Conservation (phyloP, 805 yeast species). For the Starmerella vaccinii region DNA sequence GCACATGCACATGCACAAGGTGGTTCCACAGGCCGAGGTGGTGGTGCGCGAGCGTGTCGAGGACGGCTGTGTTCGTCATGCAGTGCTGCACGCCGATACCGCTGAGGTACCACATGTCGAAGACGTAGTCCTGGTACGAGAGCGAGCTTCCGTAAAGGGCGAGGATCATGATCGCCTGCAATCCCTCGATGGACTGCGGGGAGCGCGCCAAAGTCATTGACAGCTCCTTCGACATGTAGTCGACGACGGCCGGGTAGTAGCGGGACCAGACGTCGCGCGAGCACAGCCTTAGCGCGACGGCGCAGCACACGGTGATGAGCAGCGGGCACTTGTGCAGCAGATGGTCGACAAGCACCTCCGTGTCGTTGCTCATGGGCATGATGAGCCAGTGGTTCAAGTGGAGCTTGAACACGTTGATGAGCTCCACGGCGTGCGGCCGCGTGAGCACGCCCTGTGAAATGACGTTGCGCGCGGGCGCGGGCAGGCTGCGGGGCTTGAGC, state of each 20-base stretch:
- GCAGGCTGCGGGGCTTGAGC: conserved; percentile 3
- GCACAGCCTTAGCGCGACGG: conserved; percentile 48
- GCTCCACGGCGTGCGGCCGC: conserved; percentile 38
- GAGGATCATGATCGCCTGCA: conserved; percentile 58
- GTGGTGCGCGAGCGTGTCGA: conserved; percentile 55
- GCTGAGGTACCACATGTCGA: conserved; percentile 65
- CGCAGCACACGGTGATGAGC: conserved; percentile 54
- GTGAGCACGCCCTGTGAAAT: conserved; percentile 43
- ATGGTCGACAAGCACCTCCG: conserved; percentile 41
- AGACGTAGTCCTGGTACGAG: conserved; percentile 40
- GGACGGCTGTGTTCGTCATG: conserved; percentile 55
- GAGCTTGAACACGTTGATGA: conserved; percentile 50
- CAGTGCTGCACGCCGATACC: conserved; percentile 57
- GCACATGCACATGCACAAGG: conserved; percentile 54
- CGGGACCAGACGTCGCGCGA: conserved; percentile 34
- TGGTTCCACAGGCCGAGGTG: conserved; percentile 63
- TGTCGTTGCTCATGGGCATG: conserved; percentile 44
- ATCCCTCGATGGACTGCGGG: conserved; percentile 47
- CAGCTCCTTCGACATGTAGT: conserved; percentile 43
- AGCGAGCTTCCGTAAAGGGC: conserved; percentile 57
- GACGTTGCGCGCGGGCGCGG: conserved; percentile 29
- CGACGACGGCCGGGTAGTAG: conserved; percentile 38
- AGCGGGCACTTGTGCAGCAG: conserved; percentile 45
- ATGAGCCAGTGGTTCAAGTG: conserved; percentile 72
- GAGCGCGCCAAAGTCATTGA: conserved; percentile 35